Percentiles rank a stretch among this genome's conserved stretches.
These are phyloP conservation scores for Daldinia eschscholtzii DNA, from an alignment of 2,329 filamentous ascomycete species.

Conservation along the genomic window DNA sequence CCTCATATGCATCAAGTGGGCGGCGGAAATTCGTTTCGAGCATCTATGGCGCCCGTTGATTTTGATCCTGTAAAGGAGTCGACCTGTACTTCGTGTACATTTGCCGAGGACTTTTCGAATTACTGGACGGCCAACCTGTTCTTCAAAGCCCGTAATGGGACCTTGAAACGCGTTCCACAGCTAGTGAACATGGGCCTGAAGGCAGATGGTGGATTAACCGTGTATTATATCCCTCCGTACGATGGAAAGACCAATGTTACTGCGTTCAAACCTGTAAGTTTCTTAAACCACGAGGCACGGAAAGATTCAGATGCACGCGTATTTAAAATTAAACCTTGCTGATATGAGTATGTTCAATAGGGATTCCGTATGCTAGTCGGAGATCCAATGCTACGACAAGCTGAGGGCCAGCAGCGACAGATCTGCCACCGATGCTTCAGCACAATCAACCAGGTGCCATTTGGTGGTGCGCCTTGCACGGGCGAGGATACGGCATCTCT, in stretches of 20 bases:
- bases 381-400: constrained; percentile 50
- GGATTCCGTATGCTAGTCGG: constrained; percentile 59
- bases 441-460: constrained; percentile 49
- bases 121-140: constrained; percentile 54
- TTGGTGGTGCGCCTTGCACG: constrained; percentile 38
- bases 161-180: constrained; percentile 49
- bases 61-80: constrained; percentile 36
- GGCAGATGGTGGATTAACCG: constrained; percentile 46
- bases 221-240: constrained; percentile 42
- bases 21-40: constrained; percentile 58
- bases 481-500: constrained; percentile 54
- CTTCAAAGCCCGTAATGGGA: constrained; percentile 51
- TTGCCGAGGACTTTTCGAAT: constrained; percentile 50
- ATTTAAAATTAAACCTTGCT: neutral
- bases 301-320: neutral
- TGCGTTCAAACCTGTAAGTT: constrained; percentile 55
- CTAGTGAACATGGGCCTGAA: constrained; percentile 47
- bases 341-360: constrained; percentile 19
- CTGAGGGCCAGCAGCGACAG: constrained; percentile 54
- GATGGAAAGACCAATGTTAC: constrained; percentile 53
- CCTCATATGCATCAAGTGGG: constrained; percentile 66
- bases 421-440: constrained; percentile 58
- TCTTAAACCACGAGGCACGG: neutral
- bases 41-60: constrained; percentile 31
- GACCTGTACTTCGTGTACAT: constrained; percentile 39